Evolutionary conservation across 2,329 filamentous ascomycete species (phyloP).

Genomic region (Ceratocystis destructans): DNA sequence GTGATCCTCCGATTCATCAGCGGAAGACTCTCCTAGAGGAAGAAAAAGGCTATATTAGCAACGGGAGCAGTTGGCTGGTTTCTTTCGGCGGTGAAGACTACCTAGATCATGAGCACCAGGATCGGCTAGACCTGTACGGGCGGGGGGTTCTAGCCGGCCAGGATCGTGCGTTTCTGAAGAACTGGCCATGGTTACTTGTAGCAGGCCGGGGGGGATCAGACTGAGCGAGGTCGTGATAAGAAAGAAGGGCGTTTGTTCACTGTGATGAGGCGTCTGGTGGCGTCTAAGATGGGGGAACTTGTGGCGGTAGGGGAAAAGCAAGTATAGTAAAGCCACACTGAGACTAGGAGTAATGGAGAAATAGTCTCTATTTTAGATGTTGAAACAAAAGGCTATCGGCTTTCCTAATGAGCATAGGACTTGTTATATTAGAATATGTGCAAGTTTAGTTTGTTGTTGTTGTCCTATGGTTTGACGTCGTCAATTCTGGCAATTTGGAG

Average conservation of each 20-base stretch:
- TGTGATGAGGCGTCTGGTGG: not conserved
- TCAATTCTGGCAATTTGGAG: not conserved
- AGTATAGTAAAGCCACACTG: not conserved
- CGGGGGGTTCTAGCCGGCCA: slow-evolving; percentile 9
- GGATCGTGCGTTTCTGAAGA: not conserved
- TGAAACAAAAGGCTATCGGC: not conserved
- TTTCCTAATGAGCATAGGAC: not conserved
- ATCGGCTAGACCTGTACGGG: slow-evolving; percentile 29
- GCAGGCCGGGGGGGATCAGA: not conserved
- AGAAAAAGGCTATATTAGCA: not conserved
- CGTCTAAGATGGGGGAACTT: not conserved
- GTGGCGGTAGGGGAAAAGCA: not conserved
- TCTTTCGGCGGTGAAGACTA: slow-evolving; percentile 24
- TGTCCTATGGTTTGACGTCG: slow-evolving; percentile 2
- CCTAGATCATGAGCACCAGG: slow-evolving; percentile 48
- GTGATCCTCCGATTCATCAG: slow-evolving; percentile 49
- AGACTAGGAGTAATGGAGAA: not conserved
- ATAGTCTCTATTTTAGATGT: not conserved
- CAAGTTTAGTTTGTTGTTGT: not conserved
- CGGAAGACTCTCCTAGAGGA: slow-evolving; percentile 14
- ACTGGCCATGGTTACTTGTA: not conserved
- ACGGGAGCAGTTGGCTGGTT: slow-evolving; percentile 1
- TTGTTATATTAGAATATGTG: not conserved
- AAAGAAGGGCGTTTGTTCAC: too few species aligned
- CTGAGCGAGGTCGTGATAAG: too few species aligned